A percentile compares a stretch with the other conserved stretches of the same genome.
These are phyloP conservation scores for Podosphaera xanthii DNA, from an alignment of 2,329 filamentous ascomycete genomes.

Conservation along the genomic window DNA sequence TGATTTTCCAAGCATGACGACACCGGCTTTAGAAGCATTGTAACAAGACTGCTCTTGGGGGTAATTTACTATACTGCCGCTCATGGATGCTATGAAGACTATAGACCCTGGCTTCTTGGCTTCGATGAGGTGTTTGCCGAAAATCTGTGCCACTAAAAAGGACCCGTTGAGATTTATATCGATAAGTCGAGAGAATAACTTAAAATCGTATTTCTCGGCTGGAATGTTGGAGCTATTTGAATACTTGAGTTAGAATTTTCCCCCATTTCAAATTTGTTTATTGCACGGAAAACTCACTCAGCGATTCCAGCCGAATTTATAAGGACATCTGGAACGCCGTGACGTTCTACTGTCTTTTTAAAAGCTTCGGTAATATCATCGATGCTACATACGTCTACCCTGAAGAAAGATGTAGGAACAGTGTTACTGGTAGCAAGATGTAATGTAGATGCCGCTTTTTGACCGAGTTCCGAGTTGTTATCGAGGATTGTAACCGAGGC, in stretches of 20 bases:
- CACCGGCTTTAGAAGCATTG: constrained; percentile 65
- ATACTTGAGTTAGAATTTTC: background rate
- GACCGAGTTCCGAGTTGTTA: constrained; percentile 52
- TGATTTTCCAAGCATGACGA: constrained; percentile 57
- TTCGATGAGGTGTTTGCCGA: constrained; percentile 51
- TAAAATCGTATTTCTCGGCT: constrained; percentile 51
- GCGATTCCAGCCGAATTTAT: constrained; percentile 63
- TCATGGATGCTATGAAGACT: constrained; percentile 61
- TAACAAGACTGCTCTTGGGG: constrained; percentile 67
- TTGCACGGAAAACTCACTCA: constrained; percentile 24
- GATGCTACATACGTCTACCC: constrained; percentile 55
- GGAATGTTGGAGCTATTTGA: constrained; percentile 49
- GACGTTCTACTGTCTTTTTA: constrained; percentile 15
- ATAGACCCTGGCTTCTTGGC: constrained; percentile 48
- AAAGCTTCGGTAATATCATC: constrained; percentile 29
- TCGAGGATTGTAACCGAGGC: constrained; percentile 56
- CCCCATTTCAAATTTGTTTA: background rate
- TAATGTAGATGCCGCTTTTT: constrained; percentile 44
- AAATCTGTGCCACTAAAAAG: constrained; percentile 55
- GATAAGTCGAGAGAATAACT: constrained; percentile 56
- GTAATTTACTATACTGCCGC: constrained; percentile 65
- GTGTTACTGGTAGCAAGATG: constrained; percentile 39
- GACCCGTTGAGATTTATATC: constrained; percentile 67
- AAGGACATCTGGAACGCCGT: constrained; percentile 50
- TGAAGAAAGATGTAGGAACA: constrained; percentile 53